phyloP scores from a whole-genome alignment of 768 basidiomycete species.

The Suillus discolor region DNA sequence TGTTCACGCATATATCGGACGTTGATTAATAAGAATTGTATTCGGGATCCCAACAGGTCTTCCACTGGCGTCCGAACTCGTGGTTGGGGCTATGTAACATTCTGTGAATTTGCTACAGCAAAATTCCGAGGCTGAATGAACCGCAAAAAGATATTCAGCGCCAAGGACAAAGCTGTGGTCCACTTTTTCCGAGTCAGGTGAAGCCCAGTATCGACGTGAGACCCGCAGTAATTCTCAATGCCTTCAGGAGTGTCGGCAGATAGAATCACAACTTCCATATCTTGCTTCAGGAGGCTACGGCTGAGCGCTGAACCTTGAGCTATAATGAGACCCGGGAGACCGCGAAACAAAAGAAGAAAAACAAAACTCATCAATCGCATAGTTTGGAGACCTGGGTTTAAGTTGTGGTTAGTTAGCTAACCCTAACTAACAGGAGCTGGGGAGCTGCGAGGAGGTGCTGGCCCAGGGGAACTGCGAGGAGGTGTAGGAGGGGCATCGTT shows the following conservation, averaged over 20 bases:
- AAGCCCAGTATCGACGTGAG: constrained; percentile 80
- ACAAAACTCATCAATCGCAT: no score
- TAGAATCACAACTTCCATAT: constrained; percentile 97
- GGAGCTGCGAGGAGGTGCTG: no score
- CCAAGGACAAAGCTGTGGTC: constrained; percentile 69
- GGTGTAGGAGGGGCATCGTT: neutral
- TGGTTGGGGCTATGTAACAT: constrained; percentile 23
- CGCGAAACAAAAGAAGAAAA: neutral
- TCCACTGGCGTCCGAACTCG: constrained; percentile 18
- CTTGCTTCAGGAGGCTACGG: no score
- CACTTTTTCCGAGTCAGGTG: constrained; percentile 60
- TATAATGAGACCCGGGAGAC: neutral
- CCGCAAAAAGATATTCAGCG: no score
- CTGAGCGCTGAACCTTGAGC: no score
- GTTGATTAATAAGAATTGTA: constrained; percentile 61
- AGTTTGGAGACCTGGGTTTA: no score
- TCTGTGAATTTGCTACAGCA: constrained; percentile 43
- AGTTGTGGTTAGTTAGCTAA: no score
- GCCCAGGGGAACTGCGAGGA: no score
- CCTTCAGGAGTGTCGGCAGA: constrained; percentile 79
- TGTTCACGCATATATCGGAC: constrained; percentile 34
- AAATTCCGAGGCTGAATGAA: constrained; percentile 67
- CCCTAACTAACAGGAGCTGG: no score
- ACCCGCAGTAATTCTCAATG: constrained; percentile 70
- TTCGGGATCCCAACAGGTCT: neutral